Base-by-base conservation (phyloP, 2,329 filamentous ascomycete species). In the Ceratocystis smalleyi region DNA sequence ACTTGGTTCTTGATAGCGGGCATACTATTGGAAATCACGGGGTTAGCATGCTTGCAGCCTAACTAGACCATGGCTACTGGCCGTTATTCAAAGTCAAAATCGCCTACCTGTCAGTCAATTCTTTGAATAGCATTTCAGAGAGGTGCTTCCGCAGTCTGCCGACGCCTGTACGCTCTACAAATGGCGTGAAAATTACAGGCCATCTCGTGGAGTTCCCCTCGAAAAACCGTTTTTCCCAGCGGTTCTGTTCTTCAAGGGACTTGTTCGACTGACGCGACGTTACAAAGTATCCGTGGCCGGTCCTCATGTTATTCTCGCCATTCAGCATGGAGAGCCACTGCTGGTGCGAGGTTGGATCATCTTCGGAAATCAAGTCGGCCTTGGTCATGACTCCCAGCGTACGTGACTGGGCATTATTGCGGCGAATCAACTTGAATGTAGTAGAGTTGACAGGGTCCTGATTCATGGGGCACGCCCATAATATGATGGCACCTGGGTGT, bases 341-440 rank as follows among this genome's bases (percentile, higher is more conserved):
- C 0, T 73, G 68, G 32, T 75, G 70, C 0, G 77, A 74, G 0
- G 82, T 75, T 0, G 74, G 75, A 1, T 79, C 76, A 0, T 78
- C 78, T 0, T 74, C 71, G 0, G 83, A 80, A 0, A 91, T 74
- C 0, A 87, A 79, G 67, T 96, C 91, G 0, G 91, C 90, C 70
- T 95, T 96, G 0, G 91, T 96, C 17, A 96, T 78, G 0, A 95
- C 87, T 0, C 89, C 89, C 63, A 88, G 78, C 0, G 85, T 88
- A 1, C 86, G 78, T 2, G 77, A 67, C 1, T 80, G 77, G 0
- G 86, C 86, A 1, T 76, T 76, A 1, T 82, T 74, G 51, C 79
- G 72, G 35, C 82, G 74, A 68, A 91, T 83, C 2, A 89, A 77
- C 0, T 80, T 79, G 10, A 87, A 83, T 0, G 88, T 87, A 0